Conservation (phyloP, 1,284 basidiomycete species). For the Neotropicomus parvogracilis region DNA sequence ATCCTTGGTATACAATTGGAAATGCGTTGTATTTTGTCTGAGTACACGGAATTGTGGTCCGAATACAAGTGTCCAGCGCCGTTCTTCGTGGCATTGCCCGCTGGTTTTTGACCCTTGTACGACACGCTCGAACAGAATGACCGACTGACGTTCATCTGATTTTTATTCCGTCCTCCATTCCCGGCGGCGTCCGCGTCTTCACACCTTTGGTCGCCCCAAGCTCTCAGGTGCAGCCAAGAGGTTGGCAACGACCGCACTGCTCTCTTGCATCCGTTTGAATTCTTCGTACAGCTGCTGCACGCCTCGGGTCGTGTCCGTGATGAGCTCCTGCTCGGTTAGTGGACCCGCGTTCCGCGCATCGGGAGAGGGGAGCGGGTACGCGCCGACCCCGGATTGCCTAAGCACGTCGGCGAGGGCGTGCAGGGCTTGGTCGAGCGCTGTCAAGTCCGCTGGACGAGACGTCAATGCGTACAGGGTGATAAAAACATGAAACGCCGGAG, state of each 20-base stretch:
- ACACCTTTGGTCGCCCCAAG: constrained; percentile 18
- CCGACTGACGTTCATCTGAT: not conserved
- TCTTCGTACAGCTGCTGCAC: constrained; percentile 41
- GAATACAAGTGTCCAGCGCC: not conserved
- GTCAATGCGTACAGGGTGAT: too few relatives aligned
- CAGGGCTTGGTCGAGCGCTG: constrained; percentile 36
- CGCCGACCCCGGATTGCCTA: constrained; percentile 43
- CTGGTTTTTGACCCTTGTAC: too few relatives aligned
- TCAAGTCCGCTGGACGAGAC: constrained; percentile 36
- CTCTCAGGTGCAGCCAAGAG: constrained; percentile 20
- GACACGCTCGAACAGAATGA: not conserved
- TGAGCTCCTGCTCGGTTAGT: constrained; percentile 35
- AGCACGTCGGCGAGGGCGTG: constrained; percentile 38
- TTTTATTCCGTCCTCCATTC: not conserved
- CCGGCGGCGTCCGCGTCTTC: not conserved
- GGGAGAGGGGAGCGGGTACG: constrained; percentile 35
- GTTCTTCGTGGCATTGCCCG: not conserved
- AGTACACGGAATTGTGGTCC: too few relatives aligned
- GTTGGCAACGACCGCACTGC: constrained; percentile 40
- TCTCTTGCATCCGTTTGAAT: constrained; percentile 42
- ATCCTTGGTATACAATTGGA: not conserved
- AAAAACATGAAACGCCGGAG: not conserved
- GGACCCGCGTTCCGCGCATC: constrained; percentile 16
- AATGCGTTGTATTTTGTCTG: not conserved
- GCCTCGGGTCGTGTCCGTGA: constrained; percentile 35